Evolutionary conservation across 352 stramenopile species (phyloP), one percentile per base, ranked within the genome.

Genomic region (Hyaloperonospora arabidopsidis): DNA sequence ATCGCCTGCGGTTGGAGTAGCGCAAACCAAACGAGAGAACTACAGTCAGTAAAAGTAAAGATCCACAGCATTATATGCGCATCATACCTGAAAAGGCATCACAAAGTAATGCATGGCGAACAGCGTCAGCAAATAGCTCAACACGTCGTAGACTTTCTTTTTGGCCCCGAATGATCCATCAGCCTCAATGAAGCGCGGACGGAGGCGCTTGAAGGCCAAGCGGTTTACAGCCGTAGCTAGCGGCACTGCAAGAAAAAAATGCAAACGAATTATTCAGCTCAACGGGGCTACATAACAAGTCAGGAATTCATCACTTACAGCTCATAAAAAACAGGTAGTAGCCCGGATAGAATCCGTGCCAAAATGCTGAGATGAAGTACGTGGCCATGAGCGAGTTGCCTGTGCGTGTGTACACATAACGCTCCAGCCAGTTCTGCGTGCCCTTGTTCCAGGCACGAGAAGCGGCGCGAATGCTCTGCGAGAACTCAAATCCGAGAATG

Each of bases 281-380:
- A 17, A 38, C 19, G 28, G n/a, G 41, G 35, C 6, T 15, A 28
- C 43, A n/a, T 4, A 43, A 53, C 6, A 19, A 45, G 25, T 4
- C 22, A 45, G 38, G 13, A 23, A 15, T 22, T 2, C n/a, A 36
- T 36, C 47, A 75, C 71, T 57, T 63, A 79, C 69, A 38, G 32
- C 67, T 87, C 50, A 97, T 65, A 71, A 98, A 98, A 65, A 97
- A 97, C 10, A 97, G 65, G 72, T 98, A 98, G 77, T 98, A 99
- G 13, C 95, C 95, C 10, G 95, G 94, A 66, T 99, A 99, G 59
- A 99, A 98, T n/a, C 96, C 96, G 71, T 99, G 96, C 96, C 96
- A 99, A 48, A 98, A 84, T 0, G 95, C 95, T 34, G 89, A 97
- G 38, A 97, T 79, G 7, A 87, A 85, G 74, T 98, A 99, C 18